Base-by-base conservation (phyloP, 2,329 filamentous ascomycete genomes). In the Neoarthrinium moseri region DNA sequence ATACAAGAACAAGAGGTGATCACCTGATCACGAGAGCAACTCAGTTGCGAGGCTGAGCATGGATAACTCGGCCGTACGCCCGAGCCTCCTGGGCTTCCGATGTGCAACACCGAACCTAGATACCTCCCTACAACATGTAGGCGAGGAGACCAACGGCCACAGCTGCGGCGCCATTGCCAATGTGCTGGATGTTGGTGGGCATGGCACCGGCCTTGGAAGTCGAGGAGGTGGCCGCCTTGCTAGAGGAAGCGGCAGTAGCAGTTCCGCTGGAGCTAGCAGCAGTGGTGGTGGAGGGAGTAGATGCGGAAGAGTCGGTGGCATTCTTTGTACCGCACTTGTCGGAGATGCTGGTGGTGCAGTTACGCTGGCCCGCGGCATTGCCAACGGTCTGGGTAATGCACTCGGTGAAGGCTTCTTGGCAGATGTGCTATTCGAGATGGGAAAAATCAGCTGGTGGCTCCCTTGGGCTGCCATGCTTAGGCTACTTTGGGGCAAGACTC, bases 81-180 rank as follows among this genome's bases (percentile, higher is more conserved):
- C 27, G 26, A 42, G 15, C 27, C 22, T 17, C 34, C 30, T 23
- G 26, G 17, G 39, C 12, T 15, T 29, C 20, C 17, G 4, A 1
- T 15, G 23, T 22, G 12, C 8, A 15, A 5, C 17, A 15, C 35
- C 11, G 12, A 15, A 12, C 42, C 15, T 30, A 53, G 24, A 51
- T 17, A 32, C 26, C 24, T 17, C n/a, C 35, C 53, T 72, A 80
- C 57, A 80, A 60, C 52, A 79, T 60, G 55, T 74, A 76, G 52
- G 77, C 78, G 50, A 81, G 63, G 35, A 80, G 59, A 45, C 75
- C 78, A 35, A 77, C 60, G 48, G 75, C 78, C 32, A 73, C 69
- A 26, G 69, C 73, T 6, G 73, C 74, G 33, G 68, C 70, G 38
- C 73, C 73, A 48, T 73, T 73, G 55, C 71, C 65, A 48, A 68